A percentile compares a stretch with the other conserved stretches of the same genome.
These are phyloP conservation scores for Rhodotorula graminis DNA, from an alignment of 768 basidiomycete species.

Conservation along the genomic window DNA sequence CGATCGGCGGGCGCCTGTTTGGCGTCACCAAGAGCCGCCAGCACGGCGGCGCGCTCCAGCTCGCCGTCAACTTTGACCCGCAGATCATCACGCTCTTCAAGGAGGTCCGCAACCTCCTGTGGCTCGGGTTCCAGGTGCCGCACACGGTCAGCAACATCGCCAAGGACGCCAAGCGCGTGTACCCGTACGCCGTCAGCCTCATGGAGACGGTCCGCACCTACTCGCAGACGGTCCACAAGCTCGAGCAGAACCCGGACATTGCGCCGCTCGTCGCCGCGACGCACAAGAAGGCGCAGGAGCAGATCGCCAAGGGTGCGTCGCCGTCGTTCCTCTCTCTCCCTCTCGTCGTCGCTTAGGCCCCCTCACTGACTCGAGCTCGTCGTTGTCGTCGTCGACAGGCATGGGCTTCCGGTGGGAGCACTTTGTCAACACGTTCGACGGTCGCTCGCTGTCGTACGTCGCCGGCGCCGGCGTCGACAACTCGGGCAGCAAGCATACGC, in stretches of 20 bases:
- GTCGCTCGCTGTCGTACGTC: conserved; percentile 47
- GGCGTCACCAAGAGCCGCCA: conserved; percentile 59
- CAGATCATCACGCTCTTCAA: conserved; percentile 98
- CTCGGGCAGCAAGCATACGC: conserved; percentile 65
- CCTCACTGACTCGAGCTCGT: not conserved
- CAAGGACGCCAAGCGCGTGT: conserved; percentile 96
- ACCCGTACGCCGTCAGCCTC: conserved; percentile 89
- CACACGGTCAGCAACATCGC: conserved; percentile 93
- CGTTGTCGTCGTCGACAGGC: conserved; percentile 52
- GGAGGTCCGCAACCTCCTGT: conserved; percentile 89
- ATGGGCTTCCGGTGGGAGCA: conserved; percentile 96
- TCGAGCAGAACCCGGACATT: conserved; percentile 83
- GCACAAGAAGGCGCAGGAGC: conserved; percentile 83
- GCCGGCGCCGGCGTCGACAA: conserved; percentile 51
- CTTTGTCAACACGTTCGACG: conserved; percentile 90
- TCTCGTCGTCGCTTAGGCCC: not conserved
- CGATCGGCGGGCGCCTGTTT: conserved; percentile 83
- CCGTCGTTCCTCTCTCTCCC: not conserved
- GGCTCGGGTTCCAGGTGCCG: conserved; percentile 93
- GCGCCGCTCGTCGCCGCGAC: conserved; percentile 93
- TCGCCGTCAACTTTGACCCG: conserved; percentile 95
- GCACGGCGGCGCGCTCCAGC: conserved; percentile 69
- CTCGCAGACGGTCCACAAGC: conserved; percentile 85
- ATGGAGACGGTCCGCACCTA: conserved; percentile 99
- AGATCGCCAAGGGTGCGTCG: conserved; percentile 75